Evolutionary conservation across 2,329 filamentous ascomycete species (phyloP).

Genomic region (Penicillium hordei): DNA sequence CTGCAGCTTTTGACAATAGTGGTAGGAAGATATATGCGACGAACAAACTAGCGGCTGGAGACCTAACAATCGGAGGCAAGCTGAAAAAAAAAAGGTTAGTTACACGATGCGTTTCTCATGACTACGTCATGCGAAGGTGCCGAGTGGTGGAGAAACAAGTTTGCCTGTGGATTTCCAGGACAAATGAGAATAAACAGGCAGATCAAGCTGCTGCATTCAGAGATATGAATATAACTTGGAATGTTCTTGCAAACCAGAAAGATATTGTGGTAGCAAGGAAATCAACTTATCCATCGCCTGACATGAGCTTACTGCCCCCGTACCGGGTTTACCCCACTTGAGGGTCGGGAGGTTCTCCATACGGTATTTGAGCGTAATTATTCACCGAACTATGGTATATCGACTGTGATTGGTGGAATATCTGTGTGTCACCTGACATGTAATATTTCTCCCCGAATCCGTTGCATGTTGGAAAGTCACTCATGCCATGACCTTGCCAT

Average conservation of each 20-base stretch:
- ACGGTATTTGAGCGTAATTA: conserved; percentile 9
- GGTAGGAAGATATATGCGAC: background rate
- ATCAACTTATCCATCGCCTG: background rate
- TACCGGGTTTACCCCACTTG: conserved; percentile 7
- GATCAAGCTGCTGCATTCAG: background rate
- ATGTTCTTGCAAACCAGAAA: background rate
- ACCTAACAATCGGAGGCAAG: conserved; percentile 1
- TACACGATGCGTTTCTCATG: conserved; percentile 28
- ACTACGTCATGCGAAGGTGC: conserved; percentile 37
- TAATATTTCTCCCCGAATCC: conserved; percentile 7
- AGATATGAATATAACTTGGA: background rate
- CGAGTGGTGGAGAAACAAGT: conserved; percentile 5
- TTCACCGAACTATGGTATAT: conserved; percentile 12
- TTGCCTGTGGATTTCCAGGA: background rate
- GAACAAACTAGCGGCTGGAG: background rate
- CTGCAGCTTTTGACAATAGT: background rate
- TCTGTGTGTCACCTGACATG: conserved; percentile 16
- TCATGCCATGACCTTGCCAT: conserved; percentile 31
- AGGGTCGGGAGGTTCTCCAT: background rate
- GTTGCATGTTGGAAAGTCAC: background rate
- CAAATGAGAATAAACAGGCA: background rate
- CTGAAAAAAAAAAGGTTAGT: conserved; percentile 15
- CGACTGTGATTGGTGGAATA: conserved; percentile 14
- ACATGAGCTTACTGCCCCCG: background rate
- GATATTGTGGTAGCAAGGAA: background rate